Percentiles rank a stretch among this genome's conserved stretches.
Evolutionary conservation across 2,329 filamentous ascomycete genomes (phyloP).

Genomic region (Microsporum canis): DNA sequence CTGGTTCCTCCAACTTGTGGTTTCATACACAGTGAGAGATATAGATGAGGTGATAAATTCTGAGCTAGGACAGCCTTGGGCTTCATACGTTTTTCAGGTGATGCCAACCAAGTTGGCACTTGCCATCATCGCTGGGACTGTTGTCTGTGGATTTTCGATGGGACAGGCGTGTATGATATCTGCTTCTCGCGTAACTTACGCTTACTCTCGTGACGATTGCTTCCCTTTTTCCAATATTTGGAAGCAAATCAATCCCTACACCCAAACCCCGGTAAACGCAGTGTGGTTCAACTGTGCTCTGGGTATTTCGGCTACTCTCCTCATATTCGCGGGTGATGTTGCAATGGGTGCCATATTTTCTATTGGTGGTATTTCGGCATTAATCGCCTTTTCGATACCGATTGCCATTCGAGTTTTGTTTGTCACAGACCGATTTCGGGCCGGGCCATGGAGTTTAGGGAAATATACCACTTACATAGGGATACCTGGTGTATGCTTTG

Average conservation of each 20-base stretch:
- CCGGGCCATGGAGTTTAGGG: slow-evolving; percentile 59
- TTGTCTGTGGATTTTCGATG: slow-evolving; percentile 60
- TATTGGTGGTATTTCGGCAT: slow-evolving; percentile 58
- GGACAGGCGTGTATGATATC: slow-evolving; percentile 62
- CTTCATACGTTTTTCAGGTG: slow-evolving; percentile 56
- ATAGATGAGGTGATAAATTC: slow-evolving; percentile 49
- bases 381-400: slow-evolving; percentile 41
- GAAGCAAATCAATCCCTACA: slow-evolving; percentile 49
- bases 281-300: slow-evolving; percentile 55
- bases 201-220: slow-evolving; percentile 60
- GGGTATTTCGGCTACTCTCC: slow-evolving; percentile 49
- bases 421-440: slow-evolving; percentile 51
- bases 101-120: slow-evolving; percentile 50
- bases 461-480: slow-evolving; percentile 48
- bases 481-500: slow-evolving; percentile 46
- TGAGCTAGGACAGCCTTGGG: slow-evolving; percentile 58
- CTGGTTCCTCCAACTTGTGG: slow-evolving; percentile 62
- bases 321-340: slow-evolving; percentile 53
- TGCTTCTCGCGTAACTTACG: slow-evolving; percentile 57
- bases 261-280: slow-evolving; percentile 57
- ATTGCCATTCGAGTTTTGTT: slow-evolving; percentile 36
- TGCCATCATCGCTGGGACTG: slow-evolving; percentile 53
- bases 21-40: slow-evolving; percentile 59
- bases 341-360: slow-evolving; percentile 59
- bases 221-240: slow-evolving; percentile 51